Base-by-base conservation (phyloP, 192 early-diverging fungal species). In the Backusella circina region DNA sequence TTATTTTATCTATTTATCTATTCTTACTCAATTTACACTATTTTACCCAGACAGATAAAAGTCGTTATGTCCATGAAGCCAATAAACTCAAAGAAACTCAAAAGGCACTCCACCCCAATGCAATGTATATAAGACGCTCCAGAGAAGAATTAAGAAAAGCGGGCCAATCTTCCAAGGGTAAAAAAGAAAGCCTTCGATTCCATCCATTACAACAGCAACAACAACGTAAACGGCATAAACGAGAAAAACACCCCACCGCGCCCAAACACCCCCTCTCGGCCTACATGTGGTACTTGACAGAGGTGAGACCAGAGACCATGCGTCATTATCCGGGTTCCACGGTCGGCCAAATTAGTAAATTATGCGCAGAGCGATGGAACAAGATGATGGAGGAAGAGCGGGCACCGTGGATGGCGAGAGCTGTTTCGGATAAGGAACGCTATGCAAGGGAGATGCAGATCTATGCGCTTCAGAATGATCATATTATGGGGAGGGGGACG, bases 251-350 rank as follows among this genome's bases (percentile, higher is more conserved):
- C 39, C 86, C 86, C 0, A 70, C 82, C 65, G 86, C 86, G 16
- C 91, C 91, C 36, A 92, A 91, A 65, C 91, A 93, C 72, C 91
- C 91, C 41, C 86, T 91, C 81, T 91, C 89, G 1, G 91, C 89
- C 26, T 93, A 90, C 67, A 79, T 93, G 44, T 91, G 84, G 75
- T 93, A 86, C 65, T 70, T 93, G 66, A 85, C 82, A 13, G 87
- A 89, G 2, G 87, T 89, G 21, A 79, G 91, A 7, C 88, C 89
- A 3, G 79, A 82, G 15, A 84, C 87, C 31, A 83, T 89, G 51
- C 82, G 81, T 50, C 81, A 90, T 66, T 84, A 86, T 70, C 83
- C 90, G 23, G 90, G 89, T 18, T 86, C 84, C 68, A 87, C 86
- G 30, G 86, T 92, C 69, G 91, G 91, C 0, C 87, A 85, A 61